These are phyloP conservation scores for Pestalotiopsis fici DNA, from an alignment of 2,329 filamentous ascomycete species.

Conservation along the genomic window DNA sequence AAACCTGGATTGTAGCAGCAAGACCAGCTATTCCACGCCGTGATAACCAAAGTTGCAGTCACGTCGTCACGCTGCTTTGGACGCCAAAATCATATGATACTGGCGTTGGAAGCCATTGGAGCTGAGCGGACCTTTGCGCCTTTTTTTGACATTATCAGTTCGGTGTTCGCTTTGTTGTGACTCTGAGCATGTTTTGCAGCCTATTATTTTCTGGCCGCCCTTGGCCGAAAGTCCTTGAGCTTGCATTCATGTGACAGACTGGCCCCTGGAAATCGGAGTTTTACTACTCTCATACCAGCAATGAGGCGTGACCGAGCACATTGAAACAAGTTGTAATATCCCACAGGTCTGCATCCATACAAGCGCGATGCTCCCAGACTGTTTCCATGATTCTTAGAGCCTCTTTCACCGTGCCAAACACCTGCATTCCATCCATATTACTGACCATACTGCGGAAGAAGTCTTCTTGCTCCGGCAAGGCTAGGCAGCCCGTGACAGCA, in stretches of 20 bases:
- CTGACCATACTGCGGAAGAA: constrained; percentile 21
- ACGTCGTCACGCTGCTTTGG: no score
- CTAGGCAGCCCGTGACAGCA: constrained; percentile 27
- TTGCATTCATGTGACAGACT: no score
- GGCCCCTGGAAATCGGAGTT: not conserved
- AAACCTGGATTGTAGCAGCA: not conserved
- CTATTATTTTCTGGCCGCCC: no score
- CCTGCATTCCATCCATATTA: constrained; percentile 21
- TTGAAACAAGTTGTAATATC: constrained; percentile 25
- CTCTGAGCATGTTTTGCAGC: no score
- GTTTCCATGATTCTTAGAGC: constrained; percentile 19
- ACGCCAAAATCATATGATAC: no score
- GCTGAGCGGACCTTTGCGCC: no score
- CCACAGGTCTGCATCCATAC: constrained; percentile 19
- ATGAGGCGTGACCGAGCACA: constrained; percentile 19
- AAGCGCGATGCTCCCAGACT: constrained; percentile 22
- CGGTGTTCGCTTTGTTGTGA: no score
- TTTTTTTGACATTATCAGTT: no score
- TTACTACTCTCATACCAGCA: not conserved
- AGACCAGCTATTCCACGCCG: not conserved
- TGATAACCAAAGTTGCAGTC: no score
- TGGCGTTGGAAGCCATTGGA: no score
- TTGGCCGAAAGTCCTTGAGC: no score
- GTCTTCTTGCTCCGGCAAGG: constrained; percentile 18
- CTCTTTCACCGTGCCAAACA: constrained; percentile 26